Evolutionary conservation across 257 asterid species (phyloP), one percentile per base, ranked within the genome.

Genomic region (Cinchona pubescens): DNA sequence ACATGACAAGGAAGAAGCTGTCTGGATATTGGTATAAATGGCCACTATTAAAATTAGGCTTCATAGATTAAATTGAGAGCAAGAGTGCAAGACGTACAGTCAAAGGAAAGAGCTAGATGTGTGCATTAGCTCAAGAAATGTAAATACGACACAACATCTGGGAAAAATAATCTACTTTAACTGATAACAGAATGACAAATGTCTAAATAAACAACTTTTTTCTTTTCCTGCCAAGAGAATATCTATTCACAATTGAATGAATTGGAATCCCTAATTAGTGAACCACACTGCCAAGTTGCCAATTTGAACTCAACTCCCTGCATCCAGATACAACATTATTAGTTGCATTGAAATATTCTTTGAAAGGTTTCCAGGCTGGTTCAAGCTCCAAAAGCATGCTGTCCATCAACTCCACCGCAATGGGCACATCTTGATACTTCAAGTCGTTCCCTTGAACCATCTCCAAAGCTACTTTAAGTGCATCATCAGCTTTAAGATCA

Each of bases 281-380:
- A 55, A 72, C 56, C 69, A 79, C 69, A 38, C 69, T 32, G 8
- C 69, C 46, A 73, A 40, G 21, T 65, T 27, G 69, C 68, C 30
- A 29, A 71, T 11, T 71, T 23, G 72, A 23, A 68, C 59, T 29
- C 34, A 21, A 12, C 15, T 46, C 48, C 75, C 71, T 76, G 61
- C 51, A 69, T 34, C 60, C 74, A 29, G 61, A 75, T 64, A 21
- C 48, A 35, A 15, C 55, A 16, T 56, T 58, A 29, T 4, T 35
- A 7, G 45, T n/a, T 43, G 6, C 25, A 3, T 12, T 34, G 6
- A 1, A 25, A n/a, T 23, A 45, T 16, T 19, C 37, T 25, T 10
- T 62, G 66, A 48, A 61, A 51, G 79, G 73, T 25, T 49, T 79
- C 80, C 77, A 75, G 59, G 32, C 53, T 10, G 73, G 73, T 37